These are phyloP conservation scores for Dillenia suffruticosa DNA, from an alignment of 164 flowering plant species.

Conservation along the genomic window DNA sequence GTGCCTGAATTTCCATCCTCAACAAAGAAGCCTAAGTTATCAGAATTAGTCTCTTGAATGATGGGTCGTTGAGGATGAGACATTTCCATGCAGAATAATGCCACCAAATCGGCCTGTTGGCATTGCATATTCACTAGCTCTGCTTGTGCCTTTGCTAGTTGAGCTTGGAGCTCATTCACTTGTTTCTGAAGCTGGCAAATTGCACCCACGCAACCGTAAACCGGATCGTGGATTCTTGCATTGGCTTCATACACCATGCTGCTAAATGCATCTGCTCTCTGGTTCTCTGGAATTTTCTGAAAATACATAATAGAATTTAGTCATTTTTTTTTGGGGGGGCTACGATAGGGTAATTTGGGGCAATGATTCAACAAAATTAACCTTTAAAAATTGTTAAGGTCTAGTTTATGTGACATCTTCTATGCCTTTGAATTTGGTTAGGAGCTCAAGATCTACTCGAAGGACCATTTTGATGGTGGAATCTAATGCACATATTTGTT, in stretches of 20 bases:
- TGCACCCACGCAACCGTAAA: constrained; percentile 72
- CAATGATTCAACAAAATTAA: too few species aligned
- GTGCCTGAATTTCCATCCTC: constrained; percentile 11
- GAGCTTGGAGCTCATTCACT: constrained; percentile 58
- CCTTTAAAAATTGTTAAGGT: too few species aligned
- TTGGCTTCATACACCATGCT: constrained; percentile 85
- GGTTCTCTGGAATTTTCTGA: constrained; percentile 68
- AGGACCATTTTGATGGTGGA: too few species aligned
- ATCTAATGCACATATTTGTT: too few species aligned
- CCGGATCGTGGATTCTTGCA: constrained; percentile 68
- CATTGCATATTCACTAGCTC: constrained; percentile 48
- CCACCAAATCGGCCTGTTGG: constrained; percentile 46
- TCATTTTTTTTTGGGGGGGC: not conserved
- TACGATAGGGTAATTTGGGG: too few species aligned
- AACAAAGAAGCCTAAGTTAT: constrained; percentile 10
- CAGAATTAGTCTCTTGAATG: constrained; percentile 8
- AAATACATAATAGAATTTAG: not conserved
- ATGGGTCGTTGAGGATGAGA: constrained; percentile 18
- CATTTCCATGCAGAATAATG: constrained; percentile 54
- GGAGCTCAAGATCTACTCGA: too few species aligned
- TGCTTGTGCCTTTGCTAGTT: constrained; percentile 63
- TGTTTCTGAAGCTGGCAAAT: constrained; percentile 72
- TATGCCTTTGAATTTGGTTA: too few species aligned
- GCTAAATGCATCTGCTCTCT: constrained; percentile 74
- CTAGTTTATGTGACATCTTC: too few species aligned